Base-by-base conservation (phyloP, 805 yeast species). In the Nakazawaea ishiwadae region DNA sequence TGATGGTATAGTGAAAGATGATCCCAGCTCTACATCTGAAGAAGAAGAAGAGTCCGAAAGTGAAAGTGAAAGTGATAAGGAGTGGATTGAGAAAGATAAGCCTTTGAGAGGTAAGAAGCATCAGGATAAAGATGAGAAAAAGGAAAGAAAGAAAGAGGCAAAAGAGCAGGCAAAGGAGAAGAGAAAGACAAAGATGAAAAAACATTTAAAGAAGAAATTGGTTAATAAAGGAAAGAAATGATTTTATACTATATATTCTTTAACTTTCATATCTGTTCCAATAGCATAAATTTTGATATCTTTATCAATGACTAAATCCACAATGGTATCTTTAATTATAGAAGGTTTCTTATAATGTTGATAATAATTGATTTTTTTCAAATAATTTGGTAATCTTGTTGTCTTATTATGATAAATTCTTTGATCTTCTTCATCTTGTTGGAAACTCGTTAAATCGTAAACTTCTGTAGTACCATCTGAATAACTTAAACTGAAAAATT, bases 171-270 rank as follows among this genome's bases (percentile, higher is more conserved):
- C 84, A 38, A 77, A 79, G 51, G 95, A 86, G 52, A 85, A 83
- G 63, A 72, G 96, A 43, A 79, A 84, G 53, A 79, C 77, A 5
- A 88, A 88, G 58, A 79, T 88, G 75, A 87, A 87, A 60, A 88
- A 88, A 58, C 84, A 81, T 60, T 62, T 83, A 24, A 87, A 87
- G 66, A 87, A 87, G 71, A 83, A 83, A 60, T 62, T 85, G 28
- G 73, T 84, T 9, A 81, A 76, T 50, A 77, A 77, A 51, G 68
- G 40, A n/a, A 36, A 37, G 37, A 37, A 37, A 77, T 40, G 31
- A 35, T 29, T 8, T 5, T 14, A 17, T 19, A 31, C 20, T 3
- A 11, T 5, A 17, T 19, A 35, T 35, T 17, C 8, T 18, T 35
- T 23, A 7, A 36, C 23, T 4, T 26, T 26, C 26, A 27, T 12